A percentile compares a stretch with the other conserved stretches of the same genome.
Conservation (phyloP, 2,329 filamentous ascomycete species). For the Taxawa tesnikishii region DNA sequence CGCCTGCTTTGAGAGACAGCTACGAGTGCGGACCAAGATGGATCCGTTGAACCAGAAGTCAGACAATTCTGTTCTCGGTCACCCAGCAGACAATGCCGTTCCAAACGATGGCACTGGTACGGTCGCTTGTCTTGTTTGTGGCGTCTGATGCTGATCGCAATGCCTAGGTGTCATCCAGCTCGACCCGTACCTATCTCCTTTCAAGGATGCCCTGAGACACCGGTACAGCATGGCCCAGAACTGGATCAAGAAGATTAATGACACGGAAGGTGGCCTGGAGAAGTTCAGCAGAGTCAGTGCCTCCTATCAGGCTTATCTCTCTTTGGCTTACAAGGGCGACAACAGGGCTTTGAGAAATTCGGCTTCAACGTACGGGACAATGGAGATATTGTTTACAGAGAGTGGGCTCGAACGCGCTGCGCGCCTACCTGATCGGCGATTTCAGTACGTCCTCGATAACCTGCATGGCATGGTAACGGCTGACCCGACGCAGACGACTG, state of each 20-base stretch:
- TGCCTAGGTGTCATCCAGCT: constrained; percentile 66
- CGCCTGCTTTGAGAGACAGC: too few species aligned
- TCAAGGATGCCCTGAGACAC: constrained; percentile 61
- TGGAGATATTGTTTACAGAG: constrained; percentile 79
- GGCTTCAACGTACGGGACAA: constrained; percentile 73
- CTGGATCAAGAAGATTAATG: constrained; percentile 76
- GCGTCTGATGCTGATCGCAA: constrained; percentile 11
- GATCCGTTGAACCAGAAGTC: constrained; percentile 31
- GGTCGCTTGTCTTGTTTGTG: constrained; percentile 14
- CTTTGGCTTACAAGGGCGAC: not conserved
- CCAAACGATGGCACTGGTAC: constrained; percentile 63
- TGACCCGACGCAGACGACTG: constrained; percentile 55
- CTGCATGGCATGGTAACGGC: not conserved
- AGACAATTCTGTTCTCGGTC: constrained; percentile 29
- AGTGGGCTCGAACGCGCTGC: constrained; percentile 86
- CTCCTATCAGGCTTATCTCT: too few species aligned
- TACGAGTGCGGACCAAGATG: too few species aligned
- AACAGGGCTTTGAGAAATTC: constrained; percentile 70
- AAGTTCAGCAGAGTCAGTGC: constrained; percentile 76
- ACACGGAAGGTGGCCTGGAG: constrained; percentile 77
- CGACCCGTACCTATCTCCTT: constrained; percentile 83
- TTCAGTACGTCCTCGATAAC: constrained; percentile 39
- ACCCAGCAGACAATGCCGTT: constrained; percentile 37
- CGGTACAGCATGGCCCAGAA: constrained; percentile 69
- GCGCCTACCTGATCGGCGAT: constrained; percentile 81